Evolutionary conservation across 805 yeast genomes (phyloP), one percentile per base, ranked within the genome.

Genomic region (Candida taoyuanica): DNA sequence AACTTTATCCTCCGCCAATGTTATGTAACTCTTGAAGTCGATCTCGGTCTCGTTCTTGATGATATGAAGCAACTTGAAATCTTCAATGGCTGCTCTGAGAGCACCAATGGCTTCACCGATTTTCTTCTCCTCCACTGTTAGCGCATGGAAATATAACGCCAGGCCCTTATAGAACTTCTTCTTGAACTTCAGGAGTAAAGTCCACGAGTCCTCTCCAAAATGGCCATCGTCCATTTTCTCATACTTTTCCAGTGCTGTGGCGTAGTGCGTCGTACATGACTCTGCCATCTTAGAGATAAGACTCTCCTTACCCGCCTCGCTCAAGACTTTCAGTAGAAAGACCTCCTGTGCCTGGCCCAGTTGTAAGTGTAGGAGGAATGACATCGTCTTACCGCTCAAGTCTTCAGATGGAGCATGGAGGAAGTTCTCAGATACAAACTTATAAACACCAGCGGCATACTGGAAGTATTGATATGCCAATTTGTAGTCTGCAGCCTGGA

Each of bases 271-370:
- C 4, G 80, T 60, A 1, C 89, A 69, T 2, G 87, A 69, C 36
- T 72, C 62, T n/a, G 93, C 77, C 37, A 91, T 68, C 59, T 78
- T 86, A 15, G 95, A 68, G n/a, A 84, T 71, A 55, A 91, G 65
- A 0, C 71, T 73, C 7, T 73, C 56, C 7, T 60, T 50, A 37
- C 71, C 74, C 4, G 59, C 50, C 39, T 71, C 76, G 7, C 67
- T 70, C 15, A 66, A 29, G 26, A 86, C 74, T 47, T 77, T 81
- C 52, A 80, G 57, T 3, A 82, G 62, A 56, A 91, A 89, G 6
- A 83, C 72, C 48, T 93, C 96, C 56, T 89, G 96, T 3, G 93
- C 86, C 58, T 91, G 96, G 0, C 94, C 93, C 39, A 87, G 65
- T 76, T 82, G 77, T 38, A 89, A 58, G 46, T 71, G 72, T 13